Conservation (phyloP, 2,329 filamentous ascomycete species). For the Sphaerulina vaccinii region DNA sequence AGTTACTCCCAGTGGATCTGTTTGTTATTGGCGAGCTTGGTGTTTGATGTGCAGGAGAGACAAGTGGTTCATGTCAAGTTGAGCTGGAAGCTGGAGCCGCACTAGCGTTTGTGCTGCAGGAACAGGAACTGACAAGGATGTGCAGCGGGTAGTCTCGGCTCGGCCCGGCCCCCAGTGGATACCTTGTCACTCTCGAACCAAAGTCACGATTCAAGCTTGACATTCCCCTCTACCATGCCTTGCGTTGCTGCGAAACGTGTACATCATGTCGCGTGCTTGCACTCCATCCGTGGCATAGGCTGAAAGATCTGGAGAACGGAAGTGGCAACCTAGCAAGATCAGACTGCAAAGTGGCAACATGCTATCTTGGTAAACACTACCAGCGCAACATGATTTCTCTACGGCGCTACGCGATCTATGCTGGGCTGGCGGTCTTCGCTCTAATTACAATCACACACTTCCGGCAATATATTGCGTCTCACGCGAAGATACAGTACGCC, state of each 20-base stretch:
- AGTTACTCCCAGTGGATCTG: neutral
- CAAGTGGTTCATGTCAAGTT: no score
- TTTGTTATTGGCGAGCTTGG: no score
- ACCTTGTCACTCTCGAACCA: neutral
- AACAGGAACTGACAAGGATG: no score
- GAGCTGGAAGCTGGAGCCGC: no score
- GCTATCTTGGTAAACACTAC: neutral
- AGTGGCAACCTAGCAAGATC: neutral
- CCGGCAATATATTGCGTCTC: constrained; percentile 27
- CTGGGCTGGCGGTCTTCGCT: constrained; percentile 35
- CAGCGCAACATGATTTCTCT: constrained; percentile 42
- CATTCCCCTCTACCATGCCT: neutral
- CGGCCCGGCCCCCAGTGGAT: no score
- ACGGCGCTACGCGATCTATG: constrained; percentile 40
- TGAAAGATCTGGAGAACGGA: no score
- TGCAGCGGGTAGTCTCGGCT: no score
- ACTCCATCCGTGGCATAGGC: neutral
- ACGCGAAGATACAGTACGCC: constrained; percentile 19
- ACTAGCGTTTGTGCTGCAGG: no score
- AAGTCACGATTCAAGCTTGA: neutral
- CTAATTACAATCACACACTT: constrained; percentile 42
- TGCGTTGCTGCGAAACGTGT: neutral
- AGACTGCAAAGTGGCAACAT: neutral
- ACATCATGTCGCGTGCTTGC: no score
- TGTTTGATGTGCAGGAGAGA: neutral